Evolutionary conservation across 2,329 filamentous ascomycete species (phyloP).

Genomic region (Cyphellophora europaea): DNA sequence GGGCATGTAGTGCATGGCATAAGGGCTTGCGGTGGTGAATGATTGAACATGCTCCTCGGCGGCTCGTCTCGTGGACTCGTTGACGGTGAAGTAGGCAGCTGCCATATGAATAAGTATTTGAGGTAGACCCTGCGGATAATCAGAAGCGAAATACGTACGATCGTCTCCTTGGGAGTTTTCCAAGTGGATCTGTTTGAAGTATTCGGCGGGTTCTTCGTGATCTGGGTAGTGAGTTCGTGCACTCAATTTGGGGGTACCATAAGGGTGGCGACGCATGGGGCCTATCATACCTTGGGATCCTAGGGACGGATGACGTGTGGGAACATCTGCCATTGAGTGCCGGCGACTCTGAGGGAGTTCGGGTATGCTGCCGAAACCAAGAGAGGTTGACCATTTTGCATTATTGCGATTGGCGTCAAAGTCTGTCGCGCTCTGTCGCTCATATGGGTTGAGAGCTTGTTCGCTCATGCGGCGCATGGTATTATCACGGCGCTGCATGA

Average conservation of each 20-base stretch:
- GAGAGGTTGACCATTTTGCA: conserved; percentile 41
- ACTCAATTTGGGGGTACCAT: conserved; percentile 2
- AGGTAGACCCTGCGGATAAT: not conserved
- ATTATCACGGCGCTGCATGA: conserved; percentile 28
- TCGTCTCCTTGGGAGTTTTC: conserved; percentile 28
- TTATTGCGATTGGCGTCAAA: conserved; percentile 37
- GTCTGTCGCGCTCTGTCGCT: conserved; percentile 32
- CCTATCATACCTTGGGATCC: conserved; percentile 26
- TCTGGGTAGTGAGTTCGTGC: conserved; percentile 2
- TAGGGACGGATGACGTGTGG: conserved; percentile 36
- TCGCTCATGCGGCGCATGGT: conserved; percentile 32
- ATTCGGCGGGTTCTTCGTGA: conserved; percentile 1
- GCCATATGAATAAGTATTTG: conserved; percentile 20
- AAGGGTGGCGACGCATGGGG: conserved; percentile 1
- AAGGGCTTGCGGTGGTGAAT: conserved; percentile 11
- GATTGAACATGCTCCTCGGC: conserved; percentile 30
- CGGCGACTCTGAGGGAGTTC: conserved; percentile 41
- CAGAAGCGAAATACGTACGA: conserved; percentile 27
- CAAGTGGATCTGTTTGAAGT: conserved; percentile 16
- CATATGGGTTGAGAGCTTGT: conserved; percentile 32
- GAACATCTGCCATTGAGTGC: conserved; percentile 43
- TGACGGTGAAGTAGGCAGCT: conserved; percentile 34
- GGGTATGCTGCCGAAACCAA: conserved; percentile 36
- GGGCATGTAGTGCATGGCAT: conserved; percentile 16
- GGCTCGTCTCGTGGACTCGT: conserved; percentile 24